Percentiles rank a stretch among this genome's conserved stretches.
Conservation (phyloP, 2,329 filamentous ascomycete species). For the Diaporthe sp. region DNA sequence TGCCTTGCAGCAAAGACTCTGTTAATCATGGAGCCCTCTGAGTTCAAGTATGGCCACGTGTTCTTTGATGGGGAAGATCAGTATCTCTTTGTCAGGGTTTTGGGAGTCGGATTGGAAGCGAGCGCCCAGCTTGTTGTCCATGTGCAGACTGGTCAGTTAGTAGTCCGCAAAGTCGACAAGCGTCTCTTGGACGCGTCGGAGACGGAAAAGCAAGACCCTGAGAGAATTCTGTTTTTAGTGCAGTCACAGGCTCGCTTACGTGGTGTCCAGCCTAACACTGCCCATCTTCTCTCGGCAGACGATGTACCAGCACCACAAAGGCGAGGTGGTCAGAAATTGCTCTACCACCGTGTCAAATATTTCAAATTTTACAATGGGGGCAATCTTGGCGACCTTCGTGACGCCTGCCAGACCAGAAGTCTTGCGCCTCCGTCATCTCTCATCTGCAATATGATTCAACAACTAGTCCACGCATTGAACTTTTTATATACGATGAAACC, state of each 20-base stretch:
- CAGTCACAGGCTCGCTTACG: neutral
- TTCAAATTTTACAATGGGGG: slow-evolving; percentile 1
- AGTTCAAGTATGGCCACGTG: neutral
- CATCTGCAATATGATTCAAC: neutral
- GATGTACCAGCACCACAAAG: neutral
- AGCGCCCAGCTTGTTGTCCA: neutral
- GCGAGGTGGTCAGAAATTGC: neutral
- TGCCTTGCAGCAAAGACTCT: neutral
- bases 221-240: neutral
- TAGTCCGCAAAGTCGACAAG: neutral
- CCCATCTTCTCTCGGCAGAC: neutral
- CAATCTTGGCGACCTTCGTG: neutral
- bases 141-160: neutral
- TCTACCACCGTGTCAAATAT: neutral
- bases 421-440: neutral
- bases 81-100: neutral
- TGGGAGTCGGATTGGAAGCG: neutral
- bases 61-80: neutral
- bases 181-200: neutral
- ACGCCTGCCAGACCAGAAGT: neutral
- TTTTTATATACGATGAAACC: slow-evolving; percentile 3
- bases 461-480: neutral
- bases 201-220: neutral
- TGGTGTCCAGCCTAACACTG: neutral
- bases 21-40: neutral